phyloP scores from a whole-genome alignment of 2,329 filamentous ascomycete genomes.

The Chaetothyriales sp. region DNA sequence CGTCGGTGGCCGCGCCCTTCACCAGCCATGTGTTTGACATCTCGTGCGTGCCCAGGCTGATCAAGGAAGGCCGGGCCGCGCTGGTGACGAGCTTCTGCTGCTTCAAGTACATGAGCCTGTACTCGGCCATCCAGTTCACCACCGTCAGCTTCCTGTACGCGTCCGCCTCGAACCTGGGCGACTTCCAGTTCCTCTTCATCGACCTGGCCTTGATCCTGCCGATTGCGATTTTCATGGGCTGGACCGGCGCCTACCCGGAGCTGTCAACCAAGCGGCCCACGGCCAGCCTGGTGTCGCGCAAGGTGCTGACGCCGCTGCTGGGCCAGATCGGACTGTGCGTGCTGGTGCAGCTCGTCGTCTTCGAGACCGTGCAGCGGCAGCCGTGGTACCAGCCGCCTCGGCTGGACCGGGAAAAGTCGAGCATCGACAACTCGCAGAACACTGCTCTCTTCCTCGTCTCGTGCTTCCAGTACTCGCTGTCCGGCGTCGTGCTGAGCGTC shows the following conservation, averaged over 20 bases:
- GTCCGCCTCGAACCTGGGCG: slow-evolving; percentile 81
- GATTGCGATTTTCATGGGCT: slow-evolving; percentile 97
- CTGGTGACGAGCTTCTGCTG: slow-evolving; percentile 98
- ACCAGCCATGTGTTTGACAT: slow-evolving; percentile 94
- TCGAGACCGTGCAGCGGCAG: slow-evolving; percentile 59
- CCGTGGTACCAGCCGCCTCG: slow-evolving; percentile 75
- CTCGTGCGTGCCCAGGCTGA: slow-evolving; percentile 82
- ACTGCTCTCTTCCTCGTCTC: slow-evolving; percentile 78
- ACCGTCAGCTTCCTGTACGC: slow-evolving; percentile 94
- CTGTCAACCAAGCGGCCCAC: slow-evolving; percentile 77
- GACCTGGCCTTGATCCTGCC: slow-evolving; percentile 84
- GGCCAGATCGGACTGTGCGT: slow-evolving; percentile 79
- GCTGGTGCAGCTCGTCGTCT: slow-evolving; percentile 58
- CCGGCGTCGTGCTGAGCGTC: slow-evolving; percentile 78
- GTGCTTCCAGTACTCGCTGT: slow-evolving; percentile 89
- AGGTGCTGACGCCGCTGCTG: slow-evolving; percentile 75
- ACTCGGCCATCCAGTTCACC: slow-evolving; percentile 98
- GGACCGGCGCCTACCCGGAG: slow-evolving; percentile 68
- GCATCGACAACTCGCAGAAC: slow-evolving; percentile 84
- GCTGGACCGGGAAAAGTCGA: slow-evolving; percentile 61
- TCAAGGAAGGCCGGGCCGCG: slow-evolving; percentile 83
- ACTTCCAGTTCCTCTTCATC: slow-evolving; percentile 97
- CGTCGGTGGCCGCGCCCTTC: slow-evolving; percentile 94
- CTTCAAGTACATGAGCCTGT: slow-evolving; percentile 99
- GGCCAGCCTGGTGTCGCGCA: slow-evolving; percentile 78